Base-by-base conservation (phyloP, 202 grass and related monocot species). In the Elaeis oleifera region DNA sequence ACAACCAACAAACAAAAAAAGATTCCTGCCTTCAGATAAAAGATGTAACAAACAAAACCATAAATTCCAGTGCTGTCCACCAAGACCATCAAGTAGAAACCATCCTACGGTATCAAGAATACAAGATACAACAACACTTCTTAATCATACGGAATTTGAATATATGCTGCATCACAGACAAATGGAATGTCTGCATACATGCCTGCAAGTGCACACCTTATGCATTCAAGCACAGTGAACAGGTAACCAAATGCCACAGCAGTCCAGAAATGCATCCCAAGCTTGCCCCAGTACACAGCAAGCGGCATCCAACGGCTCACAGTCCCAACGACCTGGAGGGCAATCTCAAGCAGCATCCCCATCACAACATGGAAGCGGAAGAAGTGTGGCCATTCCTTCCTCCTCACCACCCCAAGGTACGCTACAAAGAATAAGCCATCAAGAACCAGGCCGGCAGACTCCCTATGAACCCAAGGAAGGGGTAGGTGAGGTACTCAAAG, bases 291-390 rank as follows among this genome's bases (percentile, higher is more conserved):
- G 55, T 79, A 92, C 50, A 84, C 52, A 22, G 83, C 71, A 62
- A 74, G 79, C 21, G 81, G 89, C 55, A 79, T 88, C 89, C 89
- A 88, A 23, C 76, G 82, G 68, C 69, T 70, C 1, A 84, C 31
- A 1, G 84, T 79, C 5, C 71, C 75, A 59, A 88, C 7, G 53
- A 79, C 84, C 77, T 88, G 84, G 58, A 85, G 85, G 19, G 79
- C 84, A 0, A 82, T 85, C 56, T 92, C 89, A 32, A 92, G 83
- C 53, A 92, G 78, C 74, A 92, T 84, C 56, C 84, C 84, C 72
- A 84, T 77, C 61, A 92, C 86, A 74, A 92, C 49, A 19, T 92
- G 89, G 68, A 79, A 88, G 8, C 89, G 81, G 60, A 92, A 48
- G 55, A 92, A 92, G 60, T 92, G 84, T 2, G 84, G 84, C 9